phyloP scores from a whole-genome alignment of 2,329 filamentous ascomycete genomes.

The Pleoardoris graminearum region DNA sequence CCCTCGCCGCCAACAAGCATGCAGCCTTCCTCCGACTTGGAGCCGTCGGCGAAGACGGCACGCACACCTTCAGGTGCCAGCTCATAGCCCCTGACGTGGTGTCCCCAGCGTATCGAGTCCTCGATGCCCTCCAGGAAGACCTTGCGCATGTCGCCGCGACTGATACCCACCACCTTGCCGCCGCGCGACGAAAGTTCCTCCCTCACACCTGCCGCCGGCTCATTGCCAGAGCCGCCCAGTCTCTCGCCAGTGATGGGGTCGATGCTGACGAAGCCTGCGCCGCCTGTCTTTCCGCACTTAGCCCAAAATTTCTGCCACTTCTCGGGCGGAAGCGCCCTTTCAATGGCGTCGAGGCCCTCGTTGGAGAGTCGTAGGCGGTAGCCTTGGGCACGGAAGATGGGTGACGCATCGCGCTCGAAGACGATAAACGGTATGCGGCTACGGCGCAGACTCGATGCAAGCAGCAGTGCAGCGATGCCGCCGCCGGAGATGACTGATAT shows the following conservation, averaged over 20 bases:
- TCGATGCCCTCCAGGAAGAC: slow-evolving; percentile 63
- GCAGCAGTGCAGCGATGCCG: slow-evolving; percentile 37
- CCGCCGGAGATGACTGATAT: slow-evolving; percentile 42
- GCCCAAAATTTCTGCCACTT: slow-evolving; percentile 62
- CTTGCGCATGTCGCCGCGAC: slow-evolving; percentile 64
- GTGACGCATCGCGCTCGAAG: slow-evolving; percentile 50
- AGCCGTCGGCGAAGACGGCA: slow-evolving; percentile 63
- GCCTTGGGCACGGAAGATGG: slow-evolving; percentile 64
- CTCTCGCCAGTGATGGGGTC: slow-evolving; percentile 59
- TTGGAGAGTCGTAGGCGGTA: slow-evolving; percentile 63
- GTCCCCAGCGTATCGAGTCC: slow-evolving; percentile 58
- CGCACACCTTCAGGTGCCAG: slow-evolving; percentile 58
- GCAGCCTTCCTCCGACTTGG: slow-evolving; percentile 60
- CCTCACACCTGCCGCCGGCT: slow-evolving; percentile 22
- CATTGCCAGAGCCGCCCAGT: slow-evolving; percentile 28
- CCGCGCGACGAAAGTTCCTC: slow-evolving; percentile 58
- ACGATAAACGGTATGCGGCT: slow-evolving; percentile 39
- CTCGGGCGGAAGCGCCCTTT: slow-evolving; percentile 57
- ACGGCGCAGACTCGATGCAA: slow-evolving; percentile 35
- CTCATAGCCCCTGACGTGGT: slow-evolving; percentile 63
- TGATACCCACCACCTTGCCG: slow-evolving; percentile 64
- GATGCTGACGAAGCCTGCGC: slow-evolving; percentile 55
- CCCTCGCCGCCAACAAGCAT: slow-evolving; percentile 67
- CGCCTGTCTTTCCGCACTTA: slow-evolving; percentile 63
- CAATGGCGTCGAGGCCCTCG: slow-evolving; percentile 63